phyloP scores from a whole-genome alignment of 331 rosid genomes.

The Acacia pycnantha region DNA sequence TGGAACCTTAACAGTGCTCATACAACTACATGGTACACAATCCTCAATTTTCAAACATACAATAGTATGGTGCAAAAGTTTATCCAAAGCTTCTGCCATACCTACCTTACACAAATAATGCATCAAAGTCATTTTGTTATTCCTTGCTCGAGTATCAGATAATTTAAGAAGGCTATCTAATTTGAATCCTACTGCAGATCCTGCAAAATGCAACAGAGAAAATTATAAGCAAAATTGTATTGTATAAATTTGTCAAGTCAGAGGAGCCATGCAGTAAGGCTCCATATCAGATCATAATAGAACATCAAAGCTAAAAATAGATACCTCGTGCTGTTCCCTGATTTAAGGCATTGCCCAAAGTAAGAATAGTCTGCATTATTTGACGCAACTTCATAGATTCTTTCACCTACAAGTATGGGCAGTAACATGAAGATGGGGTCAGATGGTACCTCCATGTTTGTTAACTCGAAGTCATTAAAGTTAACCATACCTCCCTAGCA shows the following conservation, averaged over 20 bases:
- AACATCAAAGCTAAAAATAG: slow-evolving; percentile 14
- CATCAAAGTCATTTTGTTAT: slow-evolving; percentile 98
- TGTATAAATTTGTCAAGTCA: slow-evolving; percentile 13
- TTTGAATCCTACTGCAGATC: slow-evolving; percentile 96
- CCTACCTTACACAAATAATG: slow-evolving; percentile 97
- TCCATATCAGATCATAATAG: slow-evolving; percentile 25
- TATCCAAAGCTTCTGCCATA: slow-evolving; percentile 18
- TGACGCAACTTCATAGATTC: slow-evolving; percentile 90
- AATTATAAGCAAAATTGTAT: slow-evolving; percentile 24
- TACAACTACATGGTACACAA: slow-evolving; percentile 3
- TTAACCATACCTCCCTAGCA: slow-evolving; percentile 71
- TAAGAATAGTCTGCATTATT: slow-evolving; percentile 97
- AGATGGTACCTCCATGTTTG: slow-evolving; percentile 11
- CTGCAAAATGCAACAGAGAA: slow-evolving; percentile 50
- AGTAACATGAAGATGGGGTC: slow-evolving; percentile 20
- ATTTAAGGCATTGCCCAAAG: slow-evolving; percentile 95
- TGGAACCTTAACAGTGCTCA: not conserved
- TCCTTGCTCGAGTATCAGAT: slow-evolving; percentile 96
- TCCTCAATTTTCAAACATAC: slow-evolving; percentile 18
- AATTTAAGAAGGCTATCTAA: slow-evolving; percentile 97
- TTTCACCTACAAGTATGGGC: slow-evolving; percentile 67
- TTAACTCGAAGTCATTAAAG: slow-evolving; percentile 27
- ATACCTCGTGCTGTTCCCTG: slow-evolving; percentile 98
- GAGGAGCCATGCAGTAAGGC: slow-evolving; percentile 1
- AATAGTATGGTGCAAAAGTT: not conserved